These are phyloP conservation scores for Ziziphus jujuba DNA, from an alignment of 306 rosid species.

Conservation along the genomic window DNA sequence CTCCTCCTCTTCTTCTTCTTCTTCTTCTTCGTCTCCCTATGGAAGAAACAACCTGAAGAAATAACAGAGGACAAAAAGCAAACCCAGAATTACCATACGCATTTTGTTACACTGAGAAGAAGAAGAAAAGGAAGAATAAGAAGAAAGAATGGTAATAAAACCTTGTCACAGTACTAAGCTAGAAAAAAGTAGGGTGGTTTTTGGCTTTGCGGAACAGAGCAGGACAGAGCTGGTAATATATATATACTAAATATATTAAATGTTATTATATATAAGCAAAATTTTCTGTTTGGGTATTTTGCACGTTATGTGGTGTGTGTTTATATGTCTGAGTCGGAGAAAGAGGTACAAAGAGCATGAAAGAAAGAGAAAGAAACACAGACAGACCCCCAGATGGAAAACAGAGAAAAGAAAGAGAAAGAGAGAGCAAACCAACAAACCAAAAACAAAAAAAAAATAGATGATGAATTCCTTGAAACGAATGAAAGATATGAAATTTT, in stretches of 20 bases:
- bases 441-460: too few relatives aligned
- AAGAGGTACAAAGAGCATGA: slow-evolving; percentile 23
- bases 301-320: slow-evolving; percentile 17
- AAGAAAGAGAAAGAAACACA: too few relatives aligned
- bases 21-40: slow-evolving; percentile 10
- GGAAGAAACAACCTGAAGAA: background rate
- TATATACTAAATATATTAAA: too few relatives aligned
- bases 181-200: background rate
- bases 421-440: background rate
- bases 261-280: too few relatives aligned
- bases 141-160: background rate
- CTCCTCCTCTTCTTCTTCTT: slow-evolving; percentile 7
- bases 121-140: slow-evolving; percentile 7
- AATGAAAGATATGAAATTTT: background rate
- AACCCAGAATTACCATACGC: background rate
- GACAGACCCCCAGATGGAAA: too few relatives aligned
- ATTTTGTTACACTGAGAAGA: background rate
- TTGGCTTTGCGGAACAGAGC: background rate
- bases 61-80: too few relatives aligned
- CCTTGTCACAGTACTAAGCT: too few relatives aligned
- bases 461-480: background rate
- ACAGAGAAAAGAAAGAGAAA: background rate
- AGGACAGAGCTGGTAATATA: background rate
- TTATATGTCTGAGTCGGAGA: slow-evolving; percentile 12
- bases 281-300: background rate